Percentiles rank a stretch among this genome's conserved stretches.
Evolutionary conservation across 2,329 filamentous ascomycete genomes (phyloP).

Genomic region (Bimuria novae-zelandiae): DNA sequence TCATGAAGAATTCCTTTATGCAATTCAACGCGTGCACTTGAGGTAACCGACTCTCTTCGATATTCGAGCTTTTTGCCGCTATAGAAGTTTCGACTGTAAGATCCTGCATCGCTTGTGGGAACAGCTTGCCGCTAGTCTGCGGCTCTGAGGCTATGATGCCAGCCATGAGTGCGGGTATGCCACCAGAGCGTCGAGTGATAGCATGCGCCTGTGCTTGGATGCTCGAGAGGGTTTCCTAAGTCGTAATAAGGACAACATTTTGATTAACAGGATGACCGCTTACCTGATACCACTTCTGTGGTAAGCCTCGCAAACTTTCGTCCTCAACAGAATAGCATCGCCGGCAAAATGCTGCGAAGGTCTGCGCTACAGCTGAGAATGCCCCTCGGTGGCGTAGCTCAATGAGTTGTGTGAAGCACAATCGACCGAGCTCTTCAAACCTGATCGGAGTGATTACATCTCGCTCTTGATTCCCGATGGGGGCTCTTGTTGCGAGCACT

Average conservation of each 20-base stretch:
- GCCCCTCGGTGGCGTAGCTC: constrained; percentile 87
- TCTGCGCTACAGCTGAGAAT: constrained; percentile 89
- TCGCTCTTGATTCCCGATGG: constrained; percentile 30
- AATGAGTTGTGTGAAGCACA: constrained; percentile 82
- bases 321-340: constrained; percentile 60
- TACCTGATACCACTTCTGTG: constrained; percentile 70
- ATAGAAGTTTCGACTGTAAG: constrained; percentile 64
- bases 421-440: constrained; percentile 69
- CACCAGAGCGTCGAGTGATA: constrained; percentile 84
- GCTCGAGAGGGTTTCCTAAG: constrained; percentile 66
- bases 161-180: constrained; percentile 83
- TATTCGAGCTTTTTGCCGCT: constrained; percentile 59
- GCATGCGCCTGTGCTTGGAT: constrained; percentile 79
- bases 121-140: constrained; percentile 59
- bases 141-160: constrained; percentile 75
- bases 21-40: constrained; percentile 97
- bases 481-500: constrained; percentile 45
- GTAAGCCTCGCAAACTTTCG: constrained; percentile 51
- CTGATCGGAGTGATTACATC: constrained; percentile 47
- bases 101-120: constrained; percentile 66
- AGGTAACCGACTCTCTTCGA: constrained; percentile 66
- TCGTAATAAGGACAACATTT: constrained; percentile 4
- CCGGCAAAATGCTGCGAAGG: constrained; percentile 81
- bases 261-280: background rate
- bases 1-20: constrained; percentile 88